Percentiles rank a stretch among this genome's conserved stretches.
Evolutionary conservation across 768 basidiomycete genomes (phyloP).

Genomic region (Kwoniella pini): DNA sequence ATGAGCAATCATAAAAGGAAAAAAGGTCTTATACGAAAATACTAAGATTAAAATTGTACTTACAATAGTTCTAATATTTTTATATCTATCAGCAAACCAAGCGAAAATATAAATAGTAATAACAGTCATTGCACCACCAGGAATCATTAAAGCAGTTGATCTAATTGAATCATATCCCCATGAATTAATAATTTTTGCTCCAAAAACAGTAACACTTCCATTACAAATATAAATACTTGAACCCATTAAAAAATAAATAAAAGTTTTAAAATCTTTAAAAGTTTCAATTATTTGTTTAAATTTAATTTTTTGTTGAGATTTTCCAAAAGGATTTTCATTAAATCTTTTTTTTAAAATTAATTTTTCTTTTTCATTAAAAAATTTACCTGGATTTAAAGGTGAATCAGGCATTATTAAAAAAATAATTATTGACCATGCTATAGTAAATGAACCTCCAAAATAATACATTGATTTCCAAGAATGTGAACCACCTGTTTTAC

Average conservation of each 20-base stretch:
- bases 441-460: constrained; percentile 53
- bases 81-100: constrained; percentile 42
- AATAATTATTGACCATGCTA: constrained; percentile 49
- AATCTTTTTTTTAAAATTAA: constrained; percentile 33
- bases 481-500: constrained; percentile 31
- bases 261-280: constrained; percentile 52
- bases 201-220: constrained; percentile 52
- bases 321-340: constrained; percentile 37
- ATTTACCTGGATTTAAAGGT: constrained; percentile 42
- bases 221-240: constrained; percentile 50
- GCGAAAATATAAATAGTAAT: constrained; percentile 50
- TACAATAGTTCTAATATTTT: constrained; percentile 47
- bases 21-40: too few species aligned
- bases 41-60: too few species aligned
- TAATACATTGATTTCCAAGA: constrained; percentile 54
- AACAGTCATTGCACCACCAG: constrained; percentile 53
- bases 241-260: constrained; percentile 51
- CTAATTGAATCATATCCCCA: constrained; percentile 51
- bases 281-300: constrained; percentile 50
- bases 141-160: constrained; percentile 48
- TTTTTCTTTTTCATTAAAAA: constrained; percentile 46
- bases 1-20: too few species aligned
- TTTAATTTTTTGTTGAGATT: constrained; percentile 34
- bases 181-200: constrained; percentile 52
- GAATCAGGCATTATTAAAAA: constrained; percentile 51